Evolutionary conservation across 116 monocot species (phyloP).

Genomic region (Zostera marina): DNA sequence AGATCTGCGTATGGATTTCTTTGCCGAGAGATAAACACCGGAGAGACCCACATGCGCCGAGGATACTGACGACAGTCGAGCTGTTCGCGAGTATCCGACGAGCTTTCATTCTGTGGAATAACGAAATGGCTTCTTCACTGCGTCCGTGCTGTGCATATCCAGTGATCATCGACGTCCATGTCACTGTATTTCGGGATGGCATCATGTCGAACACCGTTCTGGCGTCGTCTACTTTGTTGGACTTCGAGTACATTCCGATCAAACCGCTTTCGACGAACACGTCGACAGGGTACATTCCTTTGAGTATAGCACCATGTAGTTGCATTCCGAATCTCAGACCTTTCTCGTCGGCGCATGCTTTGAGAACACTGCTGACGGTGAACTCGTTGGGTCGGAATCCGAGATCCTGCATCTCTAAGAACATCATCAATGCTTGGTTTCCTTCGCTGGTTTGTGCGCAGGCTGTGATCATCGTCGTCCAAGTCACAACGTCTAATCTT

Average conservation of each 20-base stretch:
- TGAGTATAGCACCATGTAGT: slow-evolving; percentile 50
- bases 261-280: slow-evolving; percentile 59
- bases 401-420: slow-evolving; percentile 36
- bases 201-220: slow-evolving; percentile 54
- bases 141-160: slow-evolving; percentile 58
- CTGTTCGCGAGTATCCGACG: slow-evolving; percentile 35
- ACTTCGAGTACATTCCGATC: slow-evolving; percentile 61
- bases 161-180: slow-evolving; percentile 90
- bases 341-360: slow-evolving; percentile 59
- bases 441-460: too few species aligned
- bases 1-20: slow-evolving; percentile 53
- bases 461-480: too few species aligned
- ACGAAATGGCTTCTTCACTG: slow-evolving; percentile 43
- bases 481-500: slow-evolving; percentile 32
- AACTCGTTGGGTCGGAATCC: slow-evolving; percentile 61
- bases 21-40: slow-evolving; percentile 37
- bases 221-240: slow-evolving; percentile 48
- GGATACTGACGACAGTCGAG: slow-evolving; percentile 48
- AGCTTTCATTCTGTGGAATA: slow-evolving; percentile 58
- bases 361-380: slow-evolving; percentile 64
- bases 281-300: slow-evolving; percentile 42
- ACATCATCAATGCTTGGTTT: slow-evolving; percentile 38
- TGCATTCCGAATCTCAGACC: slow-evolving; percentile 57
- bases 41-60: slow-evolving; percentile 58
- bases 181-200: slow-evolving; percentile 62